Conservation (phyloP, 805 yeast species). For the Lipomyces chichibuensis region DNA sequence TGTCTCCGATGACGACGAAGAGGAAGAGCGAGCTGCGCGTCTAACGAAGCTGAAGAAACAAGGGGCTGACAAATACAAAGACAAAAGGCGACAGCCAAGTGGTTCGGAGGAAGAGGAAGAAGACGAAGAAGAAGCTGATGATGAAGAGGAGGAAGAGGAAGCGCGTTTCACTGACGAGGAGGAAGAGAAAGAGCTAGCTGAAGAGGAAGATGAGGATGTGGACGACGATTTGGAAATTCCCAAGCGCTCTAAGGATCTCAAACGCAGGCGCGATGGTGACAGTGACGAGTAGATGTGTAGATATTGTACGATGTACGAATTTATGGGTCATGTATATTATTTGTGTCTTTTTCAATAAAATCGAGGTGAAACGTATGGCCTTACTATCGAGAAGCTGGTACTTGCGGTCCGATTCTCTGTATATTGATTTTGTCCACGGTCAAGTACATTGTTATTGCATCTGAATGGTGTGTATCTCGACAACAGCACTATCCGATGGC, state of each 20-base stretch:
- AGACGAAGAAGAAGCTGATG: slow-evolving; percentile 36
- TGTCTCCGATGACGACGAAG: slow-evolving; percentile 42
- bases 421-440: too few species aligned
- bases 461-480: too few species aligned
- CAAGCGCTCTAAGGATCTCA: slow-evolving; percentile 12
- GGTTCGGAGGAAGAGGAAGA: slow-evolving; percentile 42
- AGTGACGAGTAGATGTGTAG: not conserved
- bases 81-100: slow-evolving; percentile 28
- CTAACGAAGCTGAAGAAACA: slow-evolving; percentile 40
- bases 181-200: slow-evolving; percentile 30
- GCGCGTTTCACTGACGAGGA: slow-evolving; percentile 41
- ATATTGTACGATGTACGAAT: not conserved
- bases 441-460: too few species aligned
- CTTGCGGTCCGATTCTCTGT: too few species aligned
- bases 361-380: too few species aligned
- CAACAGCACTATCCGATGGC: too few species aligned
- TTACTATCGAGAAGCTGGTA: too few species aligned
- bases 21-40: slow-evolving; percentile 42
- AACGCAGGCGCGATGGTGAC: slow-evolving; percentile 14
- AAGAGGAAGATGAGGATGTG: slow-evolving; percentile 8
- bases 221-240: slow-evolving; percentile 27
- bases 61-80: slow-evolving; percentile 39
- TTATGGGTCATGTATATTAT: not conserved
- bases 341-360: not conserved
- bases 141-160: slow-evolving; percentile 34